These are phyloP conservation scores for Phaeoacremonium minimum DNA, from an alignment of 2,329 filamentous ascomycete species.

Conservation along the genomic window DNA sequence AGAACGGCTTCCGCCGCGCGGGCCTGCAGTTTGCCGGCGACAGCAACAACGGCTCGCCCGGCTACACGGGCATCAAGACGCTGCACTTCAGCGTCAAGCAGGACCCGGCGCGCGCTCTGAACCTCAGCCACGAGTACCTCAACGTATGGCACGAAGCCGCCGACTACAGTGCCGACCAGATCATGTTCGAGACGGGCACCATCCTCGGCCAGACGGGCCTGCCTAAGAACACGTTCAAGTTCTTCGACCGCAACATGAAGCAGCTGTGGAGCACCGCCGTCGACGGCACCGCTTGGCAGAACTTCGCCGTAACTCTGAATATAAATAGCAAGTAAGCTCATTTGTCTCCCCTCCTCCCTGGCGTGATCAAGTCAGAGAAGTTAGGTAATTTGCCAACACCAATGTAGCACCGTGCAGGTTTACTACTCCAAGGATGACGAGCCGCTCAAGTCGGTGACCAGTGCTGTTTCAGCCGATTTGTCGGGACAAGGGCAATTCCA, in stretches of 20 bases:
- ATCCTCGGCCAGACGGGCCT: conserved; percentile 27
- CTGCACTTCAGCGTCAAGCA: conserved; percentile 28
- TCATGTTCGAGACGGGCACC: conserved; percentile 29
- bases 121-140: conserved; percentile 29
- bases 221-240: conserved; percentile 34
- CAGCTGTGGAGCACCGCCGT: conserved; percentile 36
- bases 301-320: conserved; percentile 55
- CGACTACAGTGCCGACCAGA: conserved; percentile 30
- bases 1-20: conserved; percentile 40
- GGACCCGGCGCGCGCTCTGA: conserved; percentile 24
- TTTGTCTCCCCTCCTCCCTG: background rate
- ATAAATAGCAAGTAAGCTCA: conserved; percentile 47
- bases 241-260: conserved; percentile 31
- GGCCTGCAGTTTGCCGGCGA: conserved; percentile 37
- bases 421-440: conserved; percentile 49
- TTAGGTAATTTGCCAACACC: too few species aligned
- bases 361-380: too few species aligned
- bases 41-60: conserved; percentile 31
- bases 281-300: conserved; percentile 48
- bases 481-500: conserved; percentile 51
- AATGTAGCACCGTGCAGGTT: conserved; percentile 46
- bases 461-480: conserved; percentile 41
- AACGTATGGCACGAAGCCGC: conserved; percentile 31
- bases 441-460: conserved; percentile 41
- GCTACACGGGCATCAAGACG: conserved; percentile 25